A percentile compares a stretch with the other conserved stretches of the same genome.
phyloP scores from a whole-genome alignment of 371 early-diverging fungal genomes.

The Syncephalastrum racemosum region DNA sequence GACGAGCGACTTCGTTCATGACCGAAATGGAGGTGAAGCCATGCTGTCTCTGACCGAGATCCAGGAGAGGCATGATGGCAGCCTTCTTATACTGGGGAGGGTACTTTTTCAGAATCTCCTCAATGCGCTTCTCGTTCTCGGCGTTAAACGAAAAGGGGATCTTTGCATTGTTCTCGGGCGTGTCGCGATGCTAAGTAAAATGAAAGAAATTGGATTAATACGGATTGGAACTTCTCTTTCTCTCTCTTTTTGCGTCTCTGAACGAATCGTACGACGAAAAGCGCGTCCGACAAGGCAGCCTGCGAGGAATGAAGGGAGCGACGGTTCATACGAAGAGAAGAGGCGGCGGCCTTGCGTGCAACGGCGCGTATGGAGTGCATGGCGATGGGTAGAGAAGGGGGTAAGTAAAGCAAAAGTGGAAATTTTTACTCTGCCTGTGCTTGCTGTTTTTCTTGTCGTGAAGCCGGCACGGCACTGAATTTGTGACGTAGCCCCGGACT shows the following conservation, averaged over 20 bases:
- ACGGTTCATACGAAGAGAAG: slow-evolving; percentile 26
- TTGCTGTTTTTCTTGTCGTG: slow-evolving; percentile 9
- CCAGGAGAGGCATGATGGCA: slow-evolving; percentile 94
- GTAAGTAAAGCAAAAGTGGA: slow-evolving; percentile 8
- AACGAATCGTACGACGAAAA: slow-evolving; percentile 60
- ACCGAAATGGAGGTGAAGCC: slow-evolving; percentile 92
- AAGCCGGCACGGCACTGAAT: not conserved
- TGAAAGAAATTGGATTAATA: slow-evolving; percentile 10
- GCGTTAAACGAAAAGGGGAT: slow-evolving; percentile 85
- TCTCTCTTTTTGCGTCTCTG: too few relatives aligned
- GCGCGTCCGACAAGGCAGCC: slow-evolving; percentile 61
- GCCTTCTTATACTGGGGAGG: slow-evolving; percentile 98
- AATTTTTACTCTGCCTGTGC: slow-evolving; percentile 7
- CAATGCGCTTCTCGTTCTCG: slow-evolving; percentile 80
- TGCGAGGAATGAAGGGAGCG: slow-evolving; percentile 53
- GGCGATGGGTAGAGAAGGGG: slow-evolving; percentile 6
- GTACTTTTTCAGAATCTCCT: slow-evolving; percentile 90
- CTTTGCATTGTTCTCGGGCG: slow-evolving; percentile 85
- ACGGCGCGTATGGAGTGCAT: slow-evolving; percentile 49
- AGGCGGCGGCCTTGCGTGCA: slow-evolving; percentile 40
- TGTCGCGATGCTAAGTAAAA: slow-evolving; percentile 80
- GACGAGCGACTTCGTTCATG: slow-evolving; percentile 96
- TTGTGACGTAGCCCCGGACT: too few relatives aligned
- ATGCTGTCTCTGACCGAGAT: slow-evolving; percentile 94
- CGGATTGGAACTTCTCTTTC: not conserved